Evolutionary conservation across 768 basidiomycete species (phyloP).

Genomic region (Leccinum variicolor): DNA sequence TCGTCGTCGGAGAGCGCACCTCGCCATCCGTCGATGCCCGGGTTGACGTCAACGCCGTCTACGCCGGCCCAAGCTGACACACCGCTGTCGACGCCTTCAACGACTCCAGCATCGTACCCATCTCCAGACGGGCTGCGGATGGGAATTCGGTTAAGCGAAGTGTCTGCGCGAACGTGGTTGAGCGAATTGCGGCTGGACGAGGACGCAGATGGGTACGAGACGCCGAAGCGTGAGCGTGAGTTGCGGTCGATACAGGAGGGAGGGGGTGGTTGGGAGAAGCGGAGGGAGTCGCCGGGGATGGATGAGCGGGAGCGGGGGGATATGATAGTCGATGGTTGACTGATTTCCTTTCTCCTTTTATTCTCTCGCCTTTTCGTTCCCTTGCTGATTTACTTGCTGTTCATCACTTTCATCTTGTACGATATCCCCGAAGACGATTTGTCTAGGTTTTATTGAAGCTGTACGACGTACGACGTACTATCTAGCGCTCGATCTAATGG

Average conservation of each 20-base stretch:
- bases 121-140: constrained; percentile 25
- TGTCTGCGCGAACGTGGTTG: constrained; percentile 29
- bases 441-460: not conserved
- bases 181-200: constrained; percentile 30
- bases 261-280: constrained; percentile 7
- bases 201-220: constrained; percentile 17
- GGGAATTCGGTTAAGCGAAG: constrained; percentile 25
- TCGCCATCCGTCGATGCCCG: constrained; percentile 23
- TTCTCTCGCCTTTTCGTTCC: not conserved
- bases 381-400: not conserved
- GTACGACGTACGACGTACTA: not conserved
- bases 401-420: not conserved
- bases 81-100: constrained; percentile 27
- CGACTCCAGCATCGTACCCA: constrained; percentile 24
- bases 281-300: not conserved
- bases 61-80: constrained; percentile 28
- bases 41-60: constrained; percentile 29
- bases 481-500: not conserved
- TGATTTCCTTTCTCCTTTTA: not conserved
- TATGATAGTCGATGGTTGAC: constrained; percentile 19
- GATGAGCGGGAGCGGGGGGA: constrained; percentile 4
- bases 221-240: constrained; percentile 18
- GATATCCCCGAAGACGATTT: not conserved
- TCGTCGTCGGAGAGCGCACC: not conserved
- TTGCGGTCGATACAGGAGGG: constrained; percentile 6